Evolutionary conservation across 1,284 basidiomycete genomes (phyloP).

Genomic region (Ceratobasidium sp.): DNA sequence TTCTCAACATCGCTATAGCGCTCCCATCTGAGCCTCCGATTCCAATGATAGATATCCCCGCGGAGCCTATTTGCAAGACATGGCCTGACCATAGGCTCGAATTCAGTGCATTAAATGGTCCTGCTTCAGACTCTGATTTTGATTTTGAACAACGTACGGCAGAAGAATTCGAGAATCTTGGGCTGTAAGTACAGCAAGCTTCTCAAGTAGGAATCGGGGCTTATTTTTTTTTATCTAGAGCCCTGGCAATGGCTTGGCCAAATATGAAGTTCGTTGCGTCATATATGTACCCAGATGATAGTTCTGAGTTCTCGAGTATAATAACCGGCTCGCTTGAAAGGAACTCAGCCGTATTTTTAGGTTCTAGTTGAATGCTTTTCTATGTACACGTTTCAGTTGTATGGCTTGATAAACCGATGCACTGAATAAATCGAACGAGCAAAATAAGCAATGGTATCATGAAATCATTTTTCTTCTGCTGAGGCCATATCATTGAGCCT

Average conservation of each 20-base stretch:
- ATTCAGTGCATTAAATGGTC: not conserved
- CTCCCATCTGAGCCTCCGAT: not conserved
- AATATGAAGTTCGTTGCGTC: not conserved
- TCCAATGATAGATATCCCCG: not conserved
- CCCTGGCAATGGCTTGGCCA: not conserved
- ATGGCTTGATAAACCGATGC: too few species aligned
- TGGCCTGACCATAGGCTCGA: not conserved
- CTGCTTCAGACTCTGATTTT: not conserved
- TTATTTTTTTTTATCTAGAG: not conserved
- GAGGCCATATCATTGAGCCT: too few species aligned
- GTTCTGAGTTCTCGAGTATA: too few species aligned
- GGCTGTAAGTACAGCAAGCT: not conserved
- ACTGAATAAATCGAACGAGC: too few species aligned
- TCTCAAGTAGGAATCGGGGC: not conserved
- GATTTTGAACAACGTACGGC: too few species aligned
- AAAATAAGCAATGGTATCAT: too few species aligned
- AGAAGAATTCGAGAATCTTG: not conserved
- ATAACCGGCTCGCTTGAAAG: not conserved
- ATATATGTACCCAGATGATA: not conserved
- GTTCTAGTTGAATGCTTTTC: too few species aligned
- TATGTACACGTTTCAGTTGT: too few species aligned
- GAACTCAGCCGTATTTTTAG: too few species aligned
- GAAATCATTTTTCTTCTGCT: too few species aligned
- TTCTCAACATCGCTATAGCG: not conserved
- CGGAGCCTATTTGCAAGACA: not conserved